phyloP scores from a whole-genome alignment of 352 stramenopile species.

The Phytopythium vexans region DNA sequence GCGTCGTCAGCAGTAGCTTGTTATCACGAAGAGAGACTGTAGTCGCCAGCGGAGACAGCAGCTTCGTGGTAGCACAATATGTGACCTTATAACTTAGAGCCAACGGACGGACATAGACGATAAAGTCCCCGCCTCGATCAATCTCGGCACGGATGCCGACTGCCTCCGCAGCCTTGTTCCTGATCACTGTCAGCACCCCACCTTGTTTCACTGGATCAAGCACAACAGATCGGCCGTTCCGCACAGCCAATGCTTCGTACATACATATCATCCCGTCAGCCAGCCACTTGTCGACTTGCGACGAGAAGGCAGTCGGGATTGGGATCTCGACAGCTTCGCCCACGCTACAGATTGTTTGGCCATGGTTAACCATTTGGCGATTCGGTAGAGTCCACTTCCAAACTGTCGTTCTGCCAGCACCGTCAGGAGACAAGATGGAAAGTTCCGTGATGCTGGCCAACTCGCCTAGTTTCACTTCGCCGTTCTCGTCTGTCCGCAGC shows the following conservation, averaged over 20 bases:
- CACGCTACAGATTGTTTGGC: no score
- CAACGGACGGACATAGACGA: constrained; percentile 33
- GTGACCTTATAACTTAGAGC: constrained; percentile 30
- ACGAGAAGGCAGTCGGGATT: constrained; percentile 24
- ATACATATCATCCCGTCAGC: constrained; percentile 15
- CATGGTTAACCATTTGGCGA: constrained; percentile 30
- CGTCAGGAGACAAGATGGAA: constrained; percentile 9
- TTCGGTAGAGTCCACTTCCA: constrained; percentile 53
- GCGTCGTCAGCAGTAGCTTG: constrained; percentile 7
- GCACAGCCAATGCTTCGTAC: constrained; percentile 21
- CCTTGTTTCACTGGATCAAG: constrained; percentile 17
- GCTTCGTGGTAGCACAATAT: constrained; percentile 19
- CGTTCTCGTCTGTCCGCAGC: constrained; percentile 27
- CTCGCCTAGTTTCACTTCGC: constrained; percentile 37
- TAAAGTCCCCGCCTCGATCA: constrained; percentile 20
- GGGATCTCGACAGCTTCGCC: constrained; percentile 30
- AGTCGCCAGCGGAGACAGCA: constrained; percentile 4
- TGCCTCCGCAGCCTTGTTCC: constrained; percentile 13
- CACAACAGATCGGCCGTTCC: background rate
- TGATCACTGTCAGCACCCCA: constrained; percentile 13
- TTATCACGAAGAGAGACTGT: constrained; percentile 14
- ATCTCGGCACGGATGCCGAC: constrained; percentile 23
- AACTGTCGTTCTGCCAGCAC: background rate
- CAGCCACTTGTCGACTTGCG: constrained; percentile 27
- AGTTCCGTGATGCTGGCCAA: constrained; percentile 20